Evolutionary conservation across 495 filamentous ascomycete species (phyloP).

Genomic region (Podospora didyma): DNA sequence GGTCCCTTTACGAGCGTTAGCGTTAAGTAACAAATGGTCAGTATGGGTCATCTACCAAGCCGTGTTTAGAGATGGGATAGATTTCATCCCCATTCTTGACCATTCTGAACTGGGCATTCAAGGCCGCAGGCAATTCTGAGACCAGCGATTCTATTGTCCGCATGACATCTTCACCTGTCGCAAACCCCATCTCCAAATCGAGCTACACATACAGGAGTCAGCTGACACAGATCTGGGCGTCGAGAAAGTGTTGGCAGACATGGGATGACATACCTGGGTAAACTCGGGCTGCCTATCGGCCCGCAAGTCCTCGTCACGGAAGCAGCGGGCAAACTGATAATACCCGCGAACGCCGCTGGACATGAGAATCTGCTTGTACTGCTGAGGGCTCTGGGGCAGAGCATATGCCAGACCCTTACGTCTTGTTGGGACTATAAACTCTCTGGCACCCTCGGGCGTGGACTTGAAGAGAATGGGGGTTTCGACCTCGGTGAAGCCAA

Average conservation of each 20-base stretch:
- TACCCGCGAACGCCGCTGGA: constrained; percentile 77
- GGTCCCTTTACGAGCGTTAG: not conserved
- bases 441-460: constrained; percentile 90
- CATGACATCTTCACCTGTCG: constrained; percentile 71
- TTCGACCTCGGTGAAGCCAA: constrained; percentile 74
- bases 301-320: constrained; percentile 90
- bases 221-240: constrained; percentile 1
- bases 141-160: constrained; percentile 61
- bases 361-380: constrained; percentile 99
- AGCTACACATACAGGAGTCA: constrained; percentile 47
- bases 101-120: constrained; percentile 35
- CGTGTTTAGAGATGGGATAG: constrained; percentile 23
- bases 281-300: constrained; percentile 97
- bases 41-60: not conserved
- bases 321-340: constrained; percentile 91
- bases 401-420: constrained; percentile 73
- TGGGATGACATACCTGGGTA: constrained; percentile 62
- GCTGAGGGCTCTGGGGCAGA: constrained; percentile 91
- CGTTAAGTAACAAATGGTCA: not conserved
- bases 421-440: constrained; percentile 92
- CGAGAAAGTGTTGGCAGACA: not conserved
- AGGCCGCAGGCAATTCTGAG: constrained; percentile 47
- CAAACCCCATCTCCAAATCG: constrained; percentile 90
- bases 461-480: constrained; percentile 96
- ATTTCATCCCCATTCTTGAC: constrained; percentile 12